Evolutionary conservation across 495 filamentous ascomycete species (phyloP), one percentile per base, ranked within the genome.

Genomic region (Ascobolus immersus): DNA sequence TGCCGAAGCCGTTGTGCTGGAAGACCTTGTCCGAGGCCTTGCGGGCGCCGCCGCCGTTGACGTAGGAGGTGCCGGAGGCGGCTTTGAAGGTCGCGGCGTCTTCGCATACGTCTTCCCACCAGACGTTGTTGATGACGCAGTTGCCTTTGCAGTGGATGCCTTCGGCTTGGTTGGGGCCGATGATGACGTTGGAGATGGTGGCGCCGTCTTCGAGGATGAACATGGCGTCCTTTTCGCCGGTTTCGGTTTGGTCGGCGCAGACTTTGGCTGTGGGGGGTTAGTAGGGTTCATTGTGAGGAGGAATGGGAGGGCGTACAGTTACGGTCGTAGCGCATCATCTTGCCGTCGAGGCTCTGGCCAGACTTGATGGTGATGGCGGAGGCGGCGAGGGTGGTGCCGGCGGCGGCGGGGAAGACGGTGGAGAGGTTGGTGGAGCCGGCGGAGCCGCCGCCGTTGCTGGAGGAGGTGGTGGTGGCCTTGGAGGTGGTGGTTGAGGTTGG

Each of bases 1-100:
- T 55, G 22, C 59, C 59, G 15, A 41, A 43, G 23, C 52, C 54
- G 42, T 62, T 62, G 52, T 59, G 55, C 45, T 62, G 59, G 26
- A 62, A 44, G 28, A 62, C 51, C 43, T 62, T 62, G 42, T 63
- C 58, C 4, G 51, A 45, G 31, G 57, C 59, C 17, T 40, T 45
- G 19, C 44, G 45, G 18, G 58, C 58, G 33, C 59, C 59, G 26
- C 59, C 59, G 22, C 59, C 59, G 26, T 45, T 55, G 39, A 62
- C 48, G 27, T 46, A 53, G 11, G 49, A 58, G 28, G 50, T 50
- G 11, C 55, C 57, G 26, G 45, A 45, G 21, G 53, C 52, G 26
- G 40, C 39, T 43, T 59, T 60, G 37, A 58, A 40, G 7, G 48
- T 52, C 22, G 50, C 41, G 12, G 55, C 52, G 17, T 43, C 40